Conservation (phyloP, 495 filamentous ascomycete species). For the Xylaria palmicola region DNA sequence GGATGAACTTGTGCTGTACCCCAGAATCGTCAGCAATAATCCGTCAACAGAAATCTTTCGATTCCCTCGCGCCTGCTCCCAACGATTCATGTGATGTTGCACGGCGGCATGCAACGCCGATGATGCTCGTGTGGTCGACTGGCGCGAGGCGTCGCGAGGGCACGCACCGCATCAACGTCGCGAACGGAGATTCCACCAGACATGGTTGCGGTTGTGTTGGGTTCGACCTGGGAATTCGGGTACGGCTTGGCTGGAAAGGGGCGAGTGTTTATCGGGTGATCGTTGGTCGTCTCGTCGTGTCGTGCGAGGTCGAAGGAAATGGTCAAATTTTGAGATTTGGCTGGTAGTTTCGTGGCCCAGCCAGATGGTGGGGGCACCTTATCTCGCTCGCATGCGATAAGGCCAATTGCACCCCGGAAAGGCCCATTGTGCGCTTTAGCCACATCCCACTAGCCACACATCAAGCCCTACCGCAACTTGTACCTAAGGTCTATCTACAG, state of each 20-base stretch:
- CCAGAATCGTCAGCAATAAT: conserved; percentile 39
- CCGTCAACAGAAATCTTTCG: conserved; percentile 37
- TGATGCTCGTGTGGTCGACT: conserved; percentile 16
- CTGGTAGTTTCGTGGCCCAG: conserved; percentile 9
- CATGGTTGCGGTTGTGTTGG: conserved; percentile 60
- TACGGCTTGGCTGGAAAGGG: background rate
- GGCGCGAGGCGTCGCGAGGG: conserved; percentile 30
- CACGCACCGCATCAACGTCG: conserved; percentile 67
- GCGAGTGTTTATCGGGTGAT: conserved; percentile 5
- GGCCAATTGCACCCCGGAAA: no score
- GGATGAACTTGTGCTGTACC: conserved; percentile 62
- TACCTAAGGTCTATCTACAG: no score
- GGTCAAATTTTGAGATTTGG: conserved; percentile 4
- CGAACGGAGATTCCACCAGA: conserved; percentile 74
- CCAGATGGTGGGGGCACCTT: conserved; percentile 3
- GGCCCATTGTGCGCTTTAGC: no score
- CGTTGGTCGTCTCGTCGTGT: conserved; percentile 6
- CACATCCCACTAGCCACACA: no score
- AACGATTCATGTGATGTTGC: conserved; percentile 3
- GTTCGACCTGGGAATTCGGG: background rate
- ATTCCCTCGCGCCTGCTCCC: conserved; percentile 38
- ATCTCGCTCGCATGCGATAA: no score
- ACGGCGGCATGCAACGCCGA: conserved; percentile 1
- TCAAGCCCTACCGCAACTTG: no score
- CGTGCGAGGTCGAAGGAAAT: background rate